phyloP scores from a whole-genome alignment of 176 grass and related monocot genomes.

The Ampelocalamus luodianensis region DNA sequence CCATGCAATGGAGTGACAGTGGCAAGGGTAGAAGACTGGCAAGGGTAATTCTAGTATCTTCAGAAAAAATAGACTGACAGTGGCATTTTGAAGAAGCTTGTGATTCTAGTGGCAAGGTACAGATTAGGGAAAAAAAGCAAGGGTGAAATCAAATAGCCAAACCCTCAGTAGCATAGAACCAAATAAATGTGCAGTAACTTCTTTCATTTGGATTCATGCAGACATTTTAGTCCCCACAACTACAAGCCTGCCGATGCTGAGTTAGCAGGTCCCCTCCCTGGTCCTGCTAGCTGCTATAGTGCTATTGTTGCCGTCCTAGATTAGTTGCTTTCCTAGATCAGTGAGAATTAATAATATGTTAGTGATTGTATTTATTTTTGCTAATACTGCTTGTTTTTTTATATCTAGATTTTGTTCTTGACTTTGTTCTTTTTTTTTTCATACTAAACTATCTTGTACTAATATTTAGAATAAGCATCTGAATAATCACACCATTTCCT shows the following conservation, averaged over 20 bases:
- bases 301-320: neutral
- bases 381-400: neutral
- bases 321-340: neutral
- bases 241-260: neutral
- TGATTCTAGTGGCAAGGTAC: too few species aligned
- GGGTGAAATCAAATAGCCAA: too few species aligned
- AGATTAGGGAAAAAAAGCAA: too few species aligned
- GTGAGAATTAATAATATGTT: neutral
- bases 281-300: neutral
- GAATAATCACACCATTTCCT: too few species aligned
- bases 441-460: neutral
- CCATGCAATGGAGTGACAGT: too few species aligned
- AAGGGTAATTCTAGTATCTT: too few species aligned
- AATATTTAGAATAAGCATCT: too few species aligned
- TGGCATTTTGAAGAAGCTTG: too few species aligned
- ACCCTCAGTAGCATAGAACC: too few species aligned
- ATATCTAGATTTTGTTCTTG: constrained; percentile 28
- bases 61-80: too few species aligned
- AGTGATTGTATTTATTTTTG: neutral
- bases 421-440: neutral
- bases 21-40: too few species aligned
- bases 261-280: constrained; percentile 4
- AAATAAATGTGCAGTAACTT: neutral
- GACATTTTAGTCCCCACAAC: too few species aligned
- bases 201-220: neutral